Base-by-base conservation (phyloP, 495 filamentous ascomycete species). In the Penicillium waksmanii region DNA sequence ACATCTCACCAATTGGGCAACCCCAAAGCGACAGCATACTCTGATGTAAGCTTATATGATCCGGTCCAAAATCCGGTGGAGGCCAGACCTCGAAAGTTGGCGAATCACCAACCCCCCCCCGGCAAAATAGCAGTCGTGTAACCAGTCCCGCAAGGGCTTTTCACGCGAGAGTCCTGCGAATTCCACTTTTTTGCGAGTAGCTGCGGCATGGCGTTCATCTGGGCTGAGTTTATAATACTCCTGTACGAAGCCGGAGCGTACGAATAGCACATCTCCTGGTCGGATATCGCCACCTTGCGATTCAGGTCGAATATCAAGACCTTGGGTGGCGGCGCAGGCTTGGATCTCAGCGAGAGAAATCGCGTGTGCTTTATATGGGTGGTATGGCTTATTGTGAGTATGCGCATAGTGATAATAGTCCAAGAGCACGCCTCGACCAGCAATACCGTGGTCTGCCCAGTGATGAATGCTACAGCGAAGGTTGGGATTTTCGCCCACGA, bases 71-170 rank as follows among this genome's bases (percentile, higher is more conserved):
- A 2, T 21, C 21, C 13, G 59, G 62, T 3, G 75, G 73, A 34
- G 87, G 84, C 85, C 86, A 88, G 4, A 76, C 74, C 73, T 88
- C 87, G 60, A 87, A 87, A 0, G 80, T 76, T 17, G 85, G 85
- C 27, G 78, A 76, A 61, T 89, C 87, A 0, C 84, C 85, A 5
- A 79, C 82, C 25, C 88, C 25, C 88, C 85, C 2, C 77, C 80
- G 5, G 87, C 80, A 62, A 89, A 89, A 52, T 87, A 89, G 53
- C 78, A 82, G 66, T 90, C 85, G 62, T 89, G 85, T 59, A 91
- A 61, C 81, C 84, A 89, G 50, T 86, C 82, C 50, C 84, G 63
- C 40, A 88, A 76, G 48, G 71, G 70, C 33, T 85, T 77, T 33
- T 86, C 84, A 62, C 88, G 85, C 56, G 76, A 70, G 1, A 84